phyloP scores from a whole-genome alignment of 2,329 filamentous ascomycete species.

The Thelonectria rubi region DNA sequence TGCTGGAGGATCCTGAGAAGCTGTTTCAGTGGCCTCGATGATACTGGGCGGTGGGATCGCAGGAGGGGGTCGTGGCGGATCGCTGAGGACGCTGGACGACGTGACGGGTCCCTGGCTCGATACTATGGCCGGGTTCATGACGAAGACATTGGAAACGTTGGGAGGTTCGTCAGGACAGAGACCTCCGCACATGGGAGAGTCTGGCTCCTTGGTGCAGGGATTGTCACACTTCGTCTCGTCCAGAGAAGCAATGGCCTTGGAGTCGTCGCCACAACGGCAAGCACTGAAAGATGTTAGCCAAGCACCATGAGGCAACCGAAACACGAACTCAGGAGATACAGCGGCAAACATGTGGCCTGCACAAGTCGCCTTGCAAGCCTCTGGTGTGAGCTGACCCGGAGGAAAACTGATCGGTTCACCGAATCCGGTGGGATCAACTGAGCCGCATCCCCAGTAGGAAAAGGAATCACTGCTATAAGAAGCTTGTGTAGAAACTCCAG shows the following conservation, averaged over 20 bases:
- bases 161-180: constrained; percentile 41
- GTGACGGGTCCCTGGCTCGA: constrained; percentile 20
- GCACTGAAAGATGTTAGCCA: constrained; percentile 39
- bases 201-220: constrained; percentile 42
- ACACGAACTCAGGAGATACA: constrained; percentile 45
- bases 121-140: constrained; percentile 28
- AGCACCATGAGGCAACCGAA: not conserved
- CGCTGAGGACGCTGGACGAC: constrained; percentile 17
- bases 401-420: constrained; percentile 23
- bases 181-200: constrained; percentile 48
- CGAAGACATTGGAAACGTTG: constrained; percentile 47
- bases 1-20: constrained; percentile 18
- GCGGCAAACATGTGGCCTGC: constrained; percentile 34
- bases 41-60: not conserved
- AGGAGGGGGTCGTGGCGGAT: constrained; percentile 1
- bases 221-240: constrained; percentile 46
- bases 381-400: constrained; percentile 31
- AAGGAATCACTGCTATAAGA: constrained; percentile 31
- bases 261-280: constrained; percentile 49
- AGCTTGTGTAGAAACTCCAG: constrained; percentile 24
- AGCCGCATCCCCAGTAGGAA: constrained; percentile 39
- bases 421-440: constrained; percentile 32
- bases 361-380: constrained; percentile 32
- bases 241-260: constrained; percentile 39
- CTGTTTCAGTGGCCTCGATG: constrained; percentile 5